Evolutionary conservation across 345 rosid genomes (phyloP).

Genomic region (Eucalyptus globulus): DNA sequence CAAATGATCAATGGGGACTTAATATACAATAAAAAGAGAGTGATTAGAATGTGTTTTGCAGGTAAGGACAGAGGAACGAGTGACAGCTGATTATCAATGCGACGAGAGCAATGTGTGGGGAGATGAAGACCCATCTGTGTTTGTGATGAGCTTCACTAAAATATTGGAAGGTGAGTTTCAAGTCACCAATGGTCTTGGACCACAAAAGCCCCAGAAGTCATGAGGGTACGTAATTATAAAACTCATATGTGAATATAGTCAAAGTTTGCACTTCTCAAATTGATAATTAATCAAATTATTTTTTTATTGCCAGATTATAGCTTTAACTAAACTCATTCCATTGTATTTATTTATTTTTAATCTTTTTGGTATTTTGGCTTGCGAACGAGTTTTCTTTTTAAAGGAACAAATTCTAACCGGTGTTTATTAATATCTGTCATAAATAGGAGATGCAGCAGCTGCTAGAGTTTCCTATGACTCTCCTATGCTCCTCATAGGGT

Average conservation of each 20-base stretch:
- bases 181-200: slow-evolving; percentile 56
- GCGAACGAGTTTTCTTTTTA: background rate
- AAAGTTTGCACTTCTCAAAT: background rate
- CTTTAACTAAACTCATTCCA: background rate
- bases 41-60: background rate
- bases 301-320: background rate
- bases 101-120: slow-evolving; percentile 11
- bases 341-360: too few relatives aligned
- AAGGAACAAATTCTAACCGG: background rate
- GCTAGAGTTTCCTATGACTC: background rate
- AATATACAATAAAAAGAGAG: background rate
- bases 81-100: slow-evolving; percentile 27
- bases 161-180: slow-evolving; percentile 41
- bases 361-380: background rate
- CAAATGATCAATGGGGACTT: background rate
- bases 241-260: background rate
- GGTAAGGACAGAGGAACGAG: slow-evolving; percentile 36
- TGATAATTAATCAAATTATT: too few relatives aligned
- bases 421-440: background rate
- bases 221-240: slow-evolving; percentile 17
- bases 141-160: slow-evolving; percentile 5
- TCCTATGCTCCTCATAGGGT: background rate
- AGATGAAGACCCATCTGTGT: slow-evolving; percentile 40
- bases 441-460: background rate
- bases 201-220: slow-evolving; percentile 17